Percentiles rank a stretch among this genome's conserved stretches.
Evolutionary conservation across 768 basidiomycete genomes (phyloP).

Genomic region (Tricholoma matsutake): DNA sequence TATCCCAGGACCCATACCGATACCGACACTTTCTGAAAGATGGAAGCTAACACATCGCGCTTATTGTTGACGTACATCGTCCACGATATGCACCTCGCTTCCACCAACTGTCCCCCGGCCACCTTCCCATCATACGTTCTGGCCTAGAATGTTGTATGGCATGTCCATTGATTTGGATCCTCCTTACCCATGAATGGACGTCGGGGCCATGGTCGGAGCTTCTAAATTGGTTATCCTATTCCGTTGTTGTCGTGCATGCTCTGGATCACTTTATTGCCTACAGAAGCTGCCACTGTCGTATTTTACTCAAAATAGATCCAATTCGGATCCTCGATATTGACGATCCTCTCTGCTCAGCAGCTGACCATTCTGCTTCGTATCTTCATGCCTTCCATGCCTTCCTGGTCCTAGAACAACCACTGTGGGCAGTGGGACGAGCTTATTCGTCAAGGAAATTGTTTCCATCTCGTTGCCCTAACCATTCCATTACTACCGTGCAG

Average conservation of each 20-base stretch:
- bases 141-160: no score
- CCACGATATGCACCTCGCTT: neutral
- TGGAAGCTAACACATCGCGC: neutral
- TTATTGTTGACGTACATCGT: neutral
- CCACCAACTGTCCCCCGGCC: neutral
- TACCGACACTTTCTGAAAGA: neutral
- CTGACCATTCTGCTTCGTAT: no score
- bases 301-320: neutral
- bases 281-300: neutral
- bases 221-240: neutral
- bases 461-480: neutral
- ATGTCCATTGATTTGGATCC: neutral
- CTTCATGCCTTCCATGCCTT: no score
- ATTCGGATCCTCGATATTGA: neutral
- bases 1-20: neutral
- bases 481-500: neutral
- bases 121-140: neutral
- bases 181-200: neutral
- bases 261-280: neutral
- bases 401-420: no score
- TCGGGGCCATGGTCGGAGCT: no score
- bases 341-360: no score
- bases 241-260: neutral
- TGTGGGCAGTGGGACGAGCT: no score
- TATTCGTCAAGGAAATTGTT: neutral